Evolutionary conservation across 2,329 filamentous ascomycete genomes (phyloP).

Genomic region (Gnomoniopsis smithogilvyi): DNA sequence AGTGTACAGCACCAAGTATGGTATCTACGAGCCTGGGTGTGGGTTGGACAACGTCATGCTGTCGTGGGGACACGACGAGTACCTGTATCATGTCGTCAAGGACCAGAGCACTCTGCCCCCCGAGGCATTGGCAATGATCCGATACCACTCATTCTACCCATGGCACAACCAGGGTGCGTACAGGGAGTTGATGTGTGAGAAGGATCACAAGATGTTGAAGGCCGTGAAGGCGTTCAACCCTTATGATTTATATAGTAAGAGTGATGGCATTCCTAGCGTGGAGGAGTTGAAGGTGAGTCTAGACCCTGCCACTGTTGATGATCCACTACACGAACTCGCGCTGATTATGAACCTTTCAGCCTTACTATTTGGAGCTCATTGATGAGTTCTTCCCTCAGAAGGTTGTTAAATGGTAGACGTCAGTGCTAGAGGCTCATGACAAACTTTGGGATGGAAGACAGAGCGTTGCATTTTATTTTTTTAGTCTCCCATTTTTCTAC

Average conservation of each 20-base stretch:
- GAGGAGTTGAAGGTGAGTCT: conserved; percentile 67
- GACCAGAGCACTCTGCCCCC: conserved; percentile 74
- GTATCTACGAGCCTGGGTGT: conserved; percentile 77
- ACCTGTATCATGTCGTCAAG: conserved; percentile 82
- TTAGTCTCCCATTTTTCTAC: no score
- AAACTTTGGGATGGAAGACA: not conserved
- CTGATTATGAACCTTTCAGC: conserved; percentile 35
- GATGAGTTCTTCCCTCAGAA: conserved; percentile 70
- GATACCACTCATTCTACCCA: conserved; percentile 90
- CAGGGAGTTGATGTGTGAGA: conserved; percentile 75
- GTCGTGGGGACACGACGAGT: conserved; percentile 87
- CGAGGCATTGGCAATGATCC: conserved; percentile 87
- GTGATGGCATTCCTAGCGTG: conserved; percentile 71
- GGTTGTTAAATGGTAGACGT: conserved; percentile 63
- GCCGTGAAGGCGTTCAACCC: conserved; percentile 87
- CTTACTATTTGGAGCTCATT: conserved; percentile 72
- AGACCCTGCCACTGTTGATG: not conserved
- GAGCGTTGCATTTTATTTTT: conserved; percentile 1
- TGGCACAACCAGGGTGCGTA: conserved; percentile 86
- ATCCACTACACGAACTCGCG: not conserved
- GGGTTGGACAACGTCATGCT: conserved; percentile 87
- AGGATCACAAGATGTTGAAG: conserved; percentile 75
- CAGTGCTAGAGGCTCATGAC: not conserved
- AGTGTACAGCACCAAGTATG: conserved; percentile 71
- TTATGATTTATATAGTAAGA: conserved; percentile 91